Evolutionary conservation across 2,329 filamentous ascomycete species (phyloP).

Genomic region (Aspergillus neoniger): DNA sequence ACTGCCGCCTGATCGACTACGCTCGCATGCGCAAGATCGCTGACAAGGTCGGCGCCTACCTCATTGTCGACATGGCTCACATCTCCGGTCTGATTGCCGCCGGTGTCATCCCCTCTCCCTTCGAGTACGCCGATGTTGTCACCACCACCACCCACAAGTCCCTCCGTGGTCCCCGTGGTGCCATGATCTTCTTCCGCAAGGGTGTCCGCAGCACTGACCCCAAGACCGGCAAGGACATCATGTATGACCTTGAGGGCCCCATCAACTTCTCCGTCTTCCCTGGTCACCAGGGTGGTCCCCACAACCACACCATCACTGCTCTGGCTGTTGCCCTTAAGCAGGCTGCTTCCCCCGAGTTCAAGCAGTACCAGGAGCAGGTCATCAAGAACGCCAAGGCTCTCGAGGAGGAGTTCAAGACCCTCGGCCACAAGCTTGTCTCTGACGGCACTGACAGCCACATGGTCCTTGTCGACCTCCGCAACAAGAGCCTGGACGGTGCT

Average conservation of each 20-base stretch:
- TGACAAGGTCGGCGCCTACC: constrained; percentile 88
- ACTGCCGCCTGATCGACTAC: constrained; percentile 96
- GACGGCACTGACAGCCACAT: constrained; percentile 98
- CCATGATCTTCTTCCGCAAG: constrained; percentile 98
- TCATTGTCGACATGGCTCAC: constrained; percentile 95
- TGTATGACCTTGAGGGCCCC: constrained; percentile 87
- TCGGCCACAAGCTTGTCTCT: constrained; percentile 83
- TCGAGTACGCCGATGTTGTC: constrained; percentile 87
- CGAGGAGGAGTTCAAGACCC: constrained; percentile 68
- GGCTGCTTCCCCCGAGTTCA: constrained; percentile 85
- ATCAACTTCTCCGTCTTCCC: constrained; percentile 98
- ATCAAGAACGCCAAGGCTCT: constrained; percentile 89
- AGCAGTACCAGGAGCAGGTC: constrained; percentile 86
- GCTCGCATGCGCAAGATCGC: constrained; percentile 85
- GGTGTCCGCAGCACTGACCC: constrained; percentile 79
- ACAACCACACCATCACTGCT: constrained; percentile 98
- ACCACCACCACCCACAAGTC: constrained; percentile 99
- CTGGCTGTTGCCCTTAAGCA: constrained; percentile 93
- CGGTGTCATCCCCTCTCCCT: constrained; percentile 87
- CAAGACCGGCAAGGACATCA: constrained; percentile 80
- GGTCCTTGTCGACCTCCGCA: constrained; percentile 87
- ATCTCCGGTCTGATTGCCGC: constrained; percentile 93
- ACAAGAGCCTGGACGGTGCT: constrained; percentile 81
- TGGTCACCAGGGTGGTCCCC: constrained; percentile 94
- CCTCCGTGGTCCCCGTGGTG: constrained; percentile 87